Percentiles rank a stretch among this genome's conserved stretches.
Conservation (phyloP, 2,329 filamentous ascomycete genomes). For the Diaporthe ilicicola region DNA sequence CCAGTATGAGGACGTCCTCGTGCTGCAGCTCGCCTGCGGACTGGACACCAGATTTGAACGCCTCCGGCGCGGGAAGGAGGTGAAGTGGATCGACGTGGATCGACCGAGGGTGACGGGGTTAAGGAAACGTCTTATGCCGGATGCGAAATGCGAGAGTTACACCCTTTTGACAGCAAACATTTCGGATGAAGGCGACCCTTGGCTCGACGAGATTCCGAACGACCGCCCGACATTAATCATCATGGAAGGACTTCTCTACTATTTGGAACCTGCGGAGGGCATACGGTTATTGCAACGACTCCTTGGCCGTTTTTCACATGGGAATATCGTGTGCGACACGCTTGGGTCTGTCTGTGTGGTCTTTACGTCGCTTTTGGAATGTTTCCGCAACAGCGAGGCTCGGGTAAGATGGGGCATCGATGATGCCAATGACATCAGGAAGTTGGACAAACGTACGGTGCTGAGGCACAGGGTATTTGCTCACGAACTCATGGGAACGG, state of each 20-base stretch:
- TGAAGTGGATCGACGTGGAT: slow-evolving; percentile 40
- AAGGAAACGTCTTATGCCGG: slow-evolving; percentile 34
- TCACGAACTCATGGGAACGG: slow-evolving; percentile 24
- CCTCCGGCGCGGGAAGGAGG: slow-evolving; percentile 27
- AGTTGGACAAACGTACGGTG: slow-evolving; percentile 20
- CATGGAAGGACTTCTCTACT: slow-evolving; percentile 38
- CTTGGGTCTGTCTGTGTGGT: slow-evolving; percentile 7
- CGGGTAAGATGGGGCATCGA: slow-evolving; percentile 17
- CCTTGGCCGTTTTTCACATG: slow-evolving; percentile 16
- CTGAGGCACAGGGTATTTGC: slow-evolving; percentile 15
- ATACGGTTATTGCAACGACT: slow-evolving; percentile 16
- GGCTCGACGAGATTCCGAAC: slow-evolving; percentile 35
- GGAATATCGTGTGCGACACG: slow-evolving; percentile 23
- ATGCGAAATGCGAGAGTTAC: slow-evolving; percentile 28
- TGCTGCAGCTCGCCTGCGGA: slow-evolving; percentile 39
- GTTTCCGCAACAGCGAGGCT: background rate
- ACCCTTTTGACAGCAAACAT: slow-evolving; percentile 28
- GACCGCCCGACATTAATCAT: slow-evolving; percentile 37
- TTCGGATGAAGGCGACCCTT: slow-evolving; percentile 34
- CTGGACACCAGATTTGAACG: slow-evolving; percentile 37
- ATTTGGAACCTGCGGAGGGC: slow-evolving; percentile 37
- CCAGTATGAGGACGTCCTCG: slow-evolving; percentile 34
- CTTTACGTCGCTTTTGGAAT: slow-evolving; percentile 13
- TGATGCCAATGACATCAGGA: slow-evolving; percentile 13
- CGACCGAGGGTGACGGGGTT: slow-evolving; percentile 36